A percentile compares a stretch with the other conserved stretches of the same genome.
These are phyloP conservation scores for Arthrobotrys sinensis DNA, from an alignment of 2,329 filamentous ascomycete genomes.

Conservation along the genomic window DNA sequence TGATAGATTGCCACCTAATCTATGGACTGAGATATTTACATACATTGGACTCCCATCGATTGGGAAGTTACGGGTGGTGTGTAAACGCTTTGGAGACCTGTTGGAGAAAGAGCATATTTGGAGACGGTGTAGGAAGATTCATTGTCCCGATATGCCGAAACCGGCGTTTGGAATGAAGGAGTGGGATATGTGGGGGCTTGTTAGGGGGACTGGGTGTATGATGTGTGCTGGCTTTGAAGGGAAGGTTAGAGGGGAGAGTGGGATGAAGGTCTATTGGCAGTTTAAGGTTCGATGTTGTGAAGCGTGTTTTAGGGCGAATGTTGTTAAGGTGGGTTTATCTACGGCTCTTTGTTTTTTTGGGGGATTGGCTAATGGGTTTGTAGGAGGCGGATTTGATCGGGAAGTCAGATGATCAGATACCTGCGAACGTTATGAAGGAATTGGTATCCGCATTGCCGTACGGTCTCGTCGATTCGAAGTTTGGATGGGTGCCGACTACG, in stretches of 20 bases:
- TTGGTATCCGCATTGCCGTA: constrained; percentile 80
- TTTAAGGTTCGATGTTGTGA: constrained; percentile 79
- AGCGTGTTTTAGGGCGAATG: constrained; percentile 74
- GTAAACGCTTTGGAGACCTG: constrained; percentile 59
- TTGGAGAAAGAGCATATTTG: constrained; percentile 62
- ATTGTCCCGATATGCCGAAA: constrained; percentile 77
- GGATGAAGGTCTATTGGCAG: constrained; percentile 72
- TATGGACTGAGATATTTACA: constrained; percentile 60
- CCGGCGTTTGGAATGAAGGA: constrained; percentile 78
- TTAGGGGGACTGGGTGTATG: constrained; percentile 77
- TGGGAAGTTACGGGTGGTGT: constrained; percentile 55
- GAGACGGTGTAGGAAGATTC: constrained; percentile 62
- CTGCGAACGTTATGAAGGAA: constrained; percentile 73
- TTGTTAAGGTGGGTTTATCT: constrained; percentile 76
- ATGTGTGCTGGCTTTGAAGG: constrained; percentile 73
- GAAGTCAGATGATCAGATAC: constrained; percentile 80
- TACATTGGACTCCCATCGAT: constrained; percentile 47
- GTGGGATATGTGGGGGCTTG: constrained; percentile 82
- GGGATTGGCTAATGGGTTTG: constrained; percentile 32
- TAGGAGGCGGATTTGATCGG: constrained; percentile 67
- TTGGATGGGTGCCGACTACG: constrained; percentile 62
- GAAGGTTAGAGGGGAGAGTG: constrained; percentile 60
- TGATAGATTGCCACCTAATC: constrained; percentile 16
- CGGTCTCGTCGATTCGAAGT: constrained; percentile 69
- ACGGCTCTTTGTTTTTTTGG: constrained; percentile 18